Evolutionary conservation across 2,329 filamentous ascomycete species (phyloP).

Genomic region (Ascosphaera pollenicola): DNA sequence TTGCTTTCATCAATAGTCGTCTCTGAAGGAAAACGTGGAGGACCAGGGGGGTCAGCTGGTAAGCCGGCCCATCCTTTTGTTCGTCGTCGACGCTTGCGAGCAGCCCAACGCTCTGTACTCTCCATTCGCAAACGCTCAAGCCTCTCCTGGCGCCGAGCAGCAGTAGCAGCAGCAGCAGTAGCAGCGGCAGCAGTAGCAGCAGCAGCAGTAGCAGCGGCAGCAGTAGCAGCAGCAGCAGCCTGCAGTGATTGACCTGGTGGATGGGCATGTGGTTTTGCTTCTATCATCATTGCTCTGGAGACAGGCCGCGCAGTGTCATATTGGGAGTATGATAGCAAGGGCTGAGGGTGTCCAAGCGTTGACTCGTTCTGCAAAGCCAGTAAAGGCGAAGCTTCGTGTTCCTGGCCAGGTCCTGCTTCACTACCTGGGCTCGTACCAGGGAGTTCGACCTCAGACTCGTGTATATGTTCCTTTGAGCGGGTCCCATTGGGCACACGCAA

Average conservation of each 20-base stretch:
- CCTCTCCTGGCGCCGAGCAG: constrained; percentile 30
- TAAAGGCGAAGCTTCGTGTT: constrained; percentile 4
- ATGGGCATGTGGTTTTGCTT: too few relatives aligned
- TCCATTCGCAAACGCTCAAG: constrained; percentile 33
- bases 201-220: too few relatives aligned
- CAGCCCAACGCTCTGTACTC: constrained; percentile 38
- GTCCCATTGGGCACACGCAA: constrained; percentile 38
- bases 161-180: too few relatives aligned
- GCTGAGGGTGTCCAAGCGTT: too few relatives aligned
- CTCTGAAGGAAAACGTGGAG: constrained; percentile 59
- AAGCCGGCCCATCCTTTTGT: constrained; percentile 46
- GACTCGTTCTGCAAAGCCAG: constrained; percentile 17
- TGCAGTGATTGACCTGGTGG: too few relatives aligned
- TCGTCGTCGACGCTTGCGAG: constrained; percentile 44
- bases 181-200: too few relatives aligned
- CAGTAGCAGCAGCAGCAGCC: too few relatives aligned
- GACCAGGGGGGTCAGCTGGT: constrained; percentile 43
- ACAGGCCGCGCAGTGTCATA: too few relatives aligned
- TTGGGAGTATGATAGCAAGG: too few relatives aligned
- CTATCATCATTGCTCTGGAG: too few relatives aligned
- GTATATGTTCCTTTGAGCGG: constrained; percentile 13
- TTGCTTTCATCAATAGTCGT: constrained; percentile 65
- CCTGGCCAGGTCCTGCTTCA: not conserved
- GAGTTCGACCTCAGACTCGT: constrained; percentile 14
- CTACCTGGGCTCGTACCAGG: constrained; percentile 6